Base-by-base conservation (phyloP, 2,329 filamentous ascomycete species). In the Niveomyces coronatus region DNA sequence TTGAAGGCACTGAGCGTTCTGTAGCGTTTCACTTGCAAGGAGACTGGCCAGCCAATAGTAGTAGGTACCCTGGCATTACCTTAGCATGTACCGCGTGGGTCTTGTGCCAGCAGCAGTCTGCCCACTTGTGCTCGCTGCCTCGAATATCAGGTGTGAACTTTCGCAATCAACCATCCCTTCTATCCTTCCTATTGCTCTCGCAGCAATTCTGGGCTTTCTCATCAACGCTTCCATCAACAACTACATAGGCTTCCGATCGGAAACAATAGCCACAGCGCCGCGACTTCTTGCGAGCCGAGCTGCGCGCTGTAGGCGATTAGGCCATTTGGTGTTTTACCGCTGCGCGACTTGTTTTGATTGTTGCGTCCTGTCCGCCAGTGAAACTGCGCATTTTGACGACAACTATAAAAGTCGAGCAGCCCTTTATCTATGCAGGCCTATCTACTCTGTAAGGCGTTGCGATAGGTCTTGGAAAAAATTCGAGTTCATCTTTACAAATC, bases 261-360 rank as follows among this genome's bases (percentile, higher is more conserved):
- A 40, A 35, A 35, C 31, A 40, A 35, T 40, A n/a, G n/a, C n/a
- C n/a, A 3, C 20, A 35, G 31, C 37, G 37, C 27, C 31, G 37
- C 27, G 27, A 40, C 26, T 31, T 35, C 19, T 4, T 14, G 37
- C 20, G 31, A 35, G 26, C 23, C 20, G 20, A 3, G 16, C 14
- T 31, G 37, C 31, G 20, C 15, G 26, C n/a, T n/a, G n/a, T n/a
- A n/a, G 37, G 26, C 30, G 17, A 35, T 18, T 16, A 38, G n/a
- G 3, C 10, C n/a, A 13, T 14, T 26, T 9, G 13, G 13, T 19
- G 31, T 35, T 18, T 26, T 40, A 15, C 31, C 27, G 15, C 13
- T 31, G 37, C 31, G 20, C 15, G 31, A 30, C 24, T 20, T 26
- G 13, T 19, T 26, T 7, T 15, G 16, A 7, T 26, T 20, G 10